Evolutionary conservation across 2,329 filamentous ascomycete genomes (phyloP).

Genomic region (Cladorrhinum sp.): DNA sequence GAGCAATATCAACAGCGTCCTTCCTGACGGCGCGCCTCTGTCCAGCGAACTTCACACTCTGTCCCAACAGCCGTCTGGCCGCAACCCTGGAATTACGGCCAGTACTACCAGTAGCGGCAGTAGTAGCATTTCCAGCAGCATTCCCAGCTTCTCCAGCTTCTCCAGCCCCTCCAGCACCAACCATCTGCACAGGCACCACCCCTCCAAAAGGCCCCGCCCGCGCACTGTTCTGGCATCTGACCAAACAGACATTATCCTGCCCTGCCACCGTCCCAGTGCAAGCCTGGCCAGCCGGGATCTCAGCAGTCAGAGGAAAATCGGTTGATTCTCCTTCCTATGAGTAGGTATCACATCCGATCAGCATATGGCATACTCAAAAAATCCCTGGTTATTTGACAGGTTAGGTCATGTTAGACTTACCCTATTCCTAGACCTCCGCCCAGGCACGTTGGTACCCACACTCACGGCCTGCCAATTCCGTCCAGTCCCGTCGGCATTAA

Average conservation of each 20-base stretch:
- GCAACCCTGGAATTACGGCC: neutral
- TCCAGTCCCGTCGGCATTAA: constrained; percentile 59
- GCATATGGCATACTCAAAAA: too few species aligned
- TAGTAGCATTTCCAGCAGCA: neutral
- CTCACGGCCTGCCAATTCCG: constrained; percentile 50
- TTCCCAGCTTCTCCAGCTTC: neutral
- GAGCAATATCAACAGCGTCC: constrained; percentile 1
- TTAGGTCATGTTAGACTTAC: too few species aligned
- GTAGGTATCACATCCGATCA: too few species aligned
- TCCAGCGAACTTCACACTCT: constrained; percentile 4
- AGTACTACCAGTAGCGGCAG: neutral
- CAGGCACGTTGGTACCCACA: constrained; percentile 53
- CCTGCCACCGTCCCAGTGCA: constrained; percentile 61
- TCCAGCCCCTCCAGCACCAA: neutral
- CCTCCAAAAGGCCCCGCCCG: constrained; percentile 59
- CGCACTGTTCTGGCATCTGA: constrained; percentile 60
- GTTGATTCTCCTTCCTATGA: constrained; percentile 37
- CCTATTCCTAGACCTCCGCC: constrained; percentile 47
- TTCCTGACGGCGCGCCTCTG: neutral
- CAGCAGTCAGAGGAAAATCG: constrained; percentile 52
- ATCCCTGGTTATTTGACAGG: too few species aligned
- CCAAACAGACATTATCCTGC: constrained; percentile 58
- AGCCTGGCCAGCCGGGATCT: constrained; percentile 51
- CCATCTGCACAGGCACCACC: constrained; percentile 36
- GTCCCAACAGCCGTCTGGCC: constrained; percentile 8